Percentiles rank a stretch among this genome's conserved stretches.
These are phyloP conservation scores for Theileria orientalis DNA, from an alignment of 169 alveolate genomes.

Conservation along the genomic window DNA sequence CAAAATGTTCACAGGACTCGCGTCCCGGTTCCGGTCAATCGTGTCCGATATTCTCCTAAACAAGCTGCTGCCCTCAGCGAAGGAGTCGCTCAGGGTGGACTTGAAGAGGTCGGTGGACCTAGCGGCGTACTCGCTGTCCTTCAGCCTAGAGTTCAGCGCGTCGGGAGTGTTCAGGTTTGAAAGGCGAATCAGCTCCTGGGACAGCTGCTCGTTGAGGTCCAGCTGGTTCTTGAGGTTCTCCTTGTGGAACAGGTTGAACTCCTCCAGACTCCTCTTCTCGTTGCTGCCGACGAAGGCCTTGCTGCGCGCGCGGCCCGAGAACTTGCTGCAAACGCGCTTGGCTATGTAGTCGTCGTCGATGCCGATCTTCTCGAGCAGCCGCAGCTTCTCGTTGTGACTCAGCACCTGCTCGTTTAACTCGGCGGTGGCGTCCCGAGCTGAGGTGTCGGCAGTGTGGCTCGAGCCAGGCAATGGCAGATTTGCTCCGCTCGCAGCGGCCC, in stretches of 20 bases:
- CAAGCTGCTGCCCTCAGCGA: background rate
- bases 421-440: background rate
- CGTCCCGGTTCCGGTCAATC: background rate
- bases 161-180: background rate
- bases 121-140: background rate
- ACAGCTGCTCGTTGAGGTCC: conserved; percentile 12
- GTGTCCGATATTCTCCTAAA: background rate
- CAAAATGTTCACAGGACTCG: background rate
- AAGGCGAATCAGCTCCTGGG: background rate
- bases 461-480: background rate
- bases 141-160: background rate
- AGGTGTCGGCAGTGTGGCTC: background rate
- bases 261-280: conserved; percentile 1
- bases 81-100: too few relatives aligned
- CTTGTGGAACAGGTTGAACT: conserved; percentile 8
- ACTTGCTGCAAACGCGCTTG: conserved; percentile 33
- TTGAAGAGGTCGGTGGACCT: too few relatives aligned
- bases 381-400: conserved; percentile 54
- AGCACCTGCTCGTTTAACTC: conserved; percentile 5
- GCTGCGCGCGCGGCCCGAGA: background rate
- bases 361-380: conserved; percentile 44
- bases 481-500: background rate
- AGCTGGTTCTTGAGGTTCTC: background rate
- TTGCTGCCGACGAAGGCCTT: background rate
- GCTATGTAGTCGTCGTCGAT: conserved; percentile 63